Conservation (phyloP, 2,329 filamentous ascomycete species). For the Cryphonectria naterciae region DNA sequence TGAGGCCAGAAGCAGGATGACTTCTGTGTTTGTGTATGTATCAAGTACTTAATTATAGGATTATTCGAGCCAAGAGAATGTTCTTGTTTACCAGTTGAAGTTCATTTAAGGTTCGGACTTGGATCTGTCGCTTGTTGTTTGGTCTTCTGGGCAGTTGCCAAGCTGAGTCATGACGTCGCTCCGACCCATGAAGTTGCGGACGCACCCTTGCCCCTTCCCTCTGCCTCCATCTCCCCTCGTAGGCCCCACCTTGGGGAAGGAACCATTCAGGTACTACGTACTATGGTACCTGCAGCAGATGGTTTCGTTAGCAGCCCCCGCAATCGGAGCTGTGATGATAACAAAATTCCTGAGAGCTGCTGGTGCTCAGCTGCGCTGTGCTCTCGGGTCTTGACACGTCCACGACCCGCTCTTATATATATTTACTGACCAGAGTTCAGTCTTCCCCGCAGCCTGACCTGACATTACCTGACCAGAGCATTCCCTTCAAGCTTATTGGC, state of each 20-base stretch:
- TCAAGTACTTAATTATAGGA: background rate
- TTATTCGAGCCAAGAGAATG: background rate
- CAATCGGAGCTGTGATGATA: background rate
- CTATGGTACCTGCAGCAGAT: background rate
- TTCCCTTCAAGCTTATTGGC: background rate
- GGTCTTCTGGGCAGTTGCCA: background rate
- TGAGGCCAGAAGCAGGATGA: background rate
- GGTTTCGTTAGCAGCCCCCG: background rate
- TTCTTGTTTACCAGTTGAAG: background rate
- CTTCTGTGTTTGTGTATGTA: background rate
- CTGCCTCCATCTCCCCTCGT: background rate
- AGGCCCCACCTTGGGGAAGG: background rate
- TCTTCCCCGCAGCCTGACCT: background rate
- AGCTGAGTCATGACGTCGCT: conserved; percentile 1
- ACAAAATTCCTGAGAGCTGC: background rate
- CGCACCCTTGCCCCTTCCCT: background rate
- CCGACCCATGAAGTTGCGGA: background rate
- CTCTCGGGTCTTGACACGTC: background rate
- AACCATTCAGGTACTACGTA: background rate
- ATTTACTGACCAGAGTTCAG: background rate
- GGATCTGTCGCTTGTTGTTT: background rate
- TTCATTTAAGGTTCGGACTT: background rate
- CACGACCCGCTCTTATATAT: background rate
- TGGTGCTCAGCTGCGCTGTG: background rate
- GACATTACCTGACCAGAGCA: background rate